Evolutionary conservation across 2,329 filamentous ascomycete genomes (phyloP).

Genomic region (Colletotrichum salicis): DNA sequence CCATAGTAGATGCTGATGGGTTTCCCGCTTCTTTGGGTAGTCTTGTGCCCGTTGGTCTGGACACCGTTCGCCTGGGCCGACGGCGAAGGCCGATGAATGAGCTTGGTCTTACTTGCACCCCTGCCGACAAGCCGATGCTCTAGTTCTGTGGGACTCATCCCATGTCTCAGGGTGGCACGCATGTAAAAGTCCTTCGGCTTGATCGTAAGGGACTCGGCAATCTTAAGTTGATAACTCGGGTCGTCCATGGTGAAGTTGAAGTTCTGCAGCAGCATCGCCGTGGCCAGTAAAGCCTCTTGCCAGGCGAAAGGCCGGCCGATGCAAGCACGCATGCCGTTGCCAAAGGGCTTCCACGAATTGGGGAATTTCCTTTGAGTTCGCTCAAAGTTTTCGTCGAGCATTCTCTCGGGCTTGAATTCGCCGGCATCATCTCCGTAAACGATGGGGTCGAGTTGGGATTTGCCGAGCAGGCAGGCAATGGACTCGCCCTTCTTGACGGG

Average conservation of each 20-base stretch:
- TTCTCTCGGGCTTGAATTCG: slow-evolving; percentile 69
- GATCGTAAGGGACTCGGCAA: slow-evolving; percentile 66
- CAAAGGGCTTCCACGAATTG: slow-evolving; percentile 63
- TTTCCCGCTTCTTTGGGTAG: slow-evolving; percentile 38
- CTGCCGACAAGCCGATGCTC: slow-evolving; percentile 56
- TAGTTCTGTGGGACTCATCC: slow-evolving; percentile 51
- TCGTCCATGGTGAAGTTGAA: slow-evolving; percentile 73
- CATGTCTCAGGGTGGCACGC: slow-evolving; percentile 61
- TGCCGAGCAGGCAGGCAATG: slow-evolving; percentile 57
- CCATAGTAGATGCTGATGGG: slow-evolving; percentile 73
- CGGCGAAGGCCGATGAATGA: background rate
- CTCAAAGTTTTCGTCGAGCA: slow-evolving; percentile 65
- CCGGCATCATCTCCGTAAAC: slow-evolving; percentile 68
- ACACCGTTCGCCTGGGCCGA: slow-evolving; percentile 15
- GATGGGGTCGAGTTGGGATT: slow-evolving; percentile 64
- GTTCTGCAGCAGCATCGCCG: slow-evolving; percentile 70
- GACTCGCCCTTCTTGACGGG: slow-evolving; percentile 55
- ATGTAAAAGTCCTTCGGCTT: slow-evolving; percentile 71
- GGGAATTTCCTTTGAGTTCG: slow-evolving; percentile 45
- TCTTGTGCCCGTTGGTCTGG: slow-evolving; percentile 19
- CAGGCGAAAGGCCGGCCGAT: slow-evolving; percentile 65
- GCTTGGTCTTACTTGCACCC: slow-evolving; percentile 10
- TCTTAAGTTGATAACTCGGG: slow-evolving; percentile 62
- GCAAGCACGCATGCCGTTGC: slow-evolving; percentile 62
- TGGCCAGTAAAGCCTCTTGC: slow-evolving; percentile 60